Evolutionary conservation across 345 rosid species (phyloP).

Genomic region (Eucalyptus erythrocorys): DNA sequence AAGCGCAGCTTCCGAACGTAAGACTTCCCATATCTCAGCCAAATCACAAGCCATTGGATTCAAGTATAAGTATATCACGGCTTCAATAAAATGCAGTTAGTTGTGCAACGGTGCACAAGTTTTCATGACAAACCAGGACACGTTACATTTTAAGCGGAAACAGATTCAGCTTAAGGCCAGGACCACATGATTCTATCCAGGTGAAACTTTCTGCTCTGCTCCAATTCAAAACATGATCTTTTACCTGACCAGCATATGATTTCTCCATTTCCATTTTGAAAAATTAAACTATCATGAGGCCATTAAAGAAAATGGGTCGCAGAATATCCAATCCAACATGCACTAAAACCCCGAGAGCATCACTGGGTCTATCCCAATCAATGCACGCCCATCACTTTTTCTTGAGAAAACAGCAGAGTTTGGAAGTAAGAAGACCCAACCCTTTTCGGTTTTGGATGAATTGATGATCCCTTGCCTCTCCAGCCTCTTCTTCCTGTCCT

Average conservation of each 20-base stretch:
- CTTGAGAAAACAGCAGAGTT: background rate
- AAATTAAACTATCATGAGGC: background rate
- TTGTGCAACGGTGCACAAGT: background rate
- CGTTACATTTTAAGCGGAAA: background rate
- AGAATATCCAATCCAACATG: background rate
- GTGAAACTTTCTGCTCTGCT: background rate
- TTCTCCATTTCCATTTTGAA: background rate
- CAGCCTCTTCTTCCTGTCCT: constrained; percentile 74
- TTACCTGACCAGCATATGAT: background rate
- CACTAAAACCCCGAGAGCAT: background rate
- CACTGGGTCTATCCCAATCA: background rate
- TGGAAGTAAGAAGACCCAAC: constrained; percentile 8
- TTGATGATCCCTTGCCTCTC: constrained; percentile 72
- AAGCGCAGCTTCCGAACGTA: background rate
- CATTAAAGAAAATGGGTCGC: background rate
- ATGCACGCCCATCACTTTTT: background rate
- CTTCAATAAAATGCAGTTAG: background rate
- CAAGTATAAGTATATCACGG: background rate
- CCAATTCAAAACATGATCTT: background rate
- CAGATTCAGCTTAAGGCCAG: background rate
- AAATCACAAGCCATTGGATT: background rate
- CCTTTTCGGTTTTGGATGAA: constrained; percentile 65
- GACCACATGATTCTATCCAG: background rate
- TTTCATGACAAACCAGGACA: background rate
- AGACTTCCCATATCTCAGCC: background rate